Conservation (phyloP, 352 stramenopile species). For the Globisporangium paroecandrum region DNA sequence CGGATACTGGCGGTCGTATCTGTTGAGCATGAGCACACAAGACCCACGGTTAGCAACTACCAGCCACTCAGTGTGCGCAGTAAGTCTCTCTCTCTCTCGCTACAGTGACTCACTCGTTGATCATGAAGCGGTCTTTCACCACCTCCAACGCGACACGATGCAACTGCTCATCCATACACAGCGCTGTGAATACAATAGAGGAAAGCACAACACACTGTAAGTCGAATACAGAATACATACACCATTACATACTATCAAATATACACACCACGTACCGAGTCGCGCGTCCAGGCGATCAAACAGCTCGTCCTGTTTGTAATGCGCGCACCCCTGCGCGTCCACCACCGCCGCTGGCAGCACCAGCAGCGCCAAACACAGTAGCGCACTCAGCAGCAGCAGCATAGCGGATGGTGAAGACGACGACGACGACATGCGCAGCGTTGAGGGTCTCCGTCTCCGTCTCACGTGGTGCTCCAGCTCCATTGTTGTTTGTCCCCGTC, state of each 20-base stretch:
- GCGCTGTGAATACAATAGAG: background rate
- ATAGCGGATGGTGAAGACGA: background rate
- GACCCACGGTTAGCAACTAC: background rate
- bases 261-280: constrained; percentile 23
- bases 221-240: background rate
- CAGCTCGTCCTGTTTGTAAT: constrained; percentile 38
- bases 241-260: background rate
- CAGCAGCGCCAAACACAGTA: background rate
- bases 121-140: constrained; percentile 40
- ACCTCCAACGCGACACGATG: constrained; percentile 27
- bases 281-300: constrained; percentile 40
- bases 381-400: background rate
- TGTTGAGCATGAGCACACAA: background rate
- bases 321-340: constrained; percentile 25
- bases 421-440: background rate
- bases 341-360: constrained; percentile 17
- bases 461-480: background rate
- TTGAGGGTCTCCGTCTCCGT: background rate
- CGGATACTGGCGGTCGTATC: constrained; percentile 41
- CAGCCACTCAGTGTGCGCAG: background rate
- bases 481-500: background rate
- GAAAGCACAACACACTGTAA: background rate
- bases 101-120: constrained; percentile 39
- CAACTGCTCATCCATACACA: constrained; percentile 31
- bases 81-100: background rate